These are phyloP conservation scores for Kodamaea sp. DNA, from an alignment of 1,139 yeast genomes.

Conservation along the genomic window DNA sequence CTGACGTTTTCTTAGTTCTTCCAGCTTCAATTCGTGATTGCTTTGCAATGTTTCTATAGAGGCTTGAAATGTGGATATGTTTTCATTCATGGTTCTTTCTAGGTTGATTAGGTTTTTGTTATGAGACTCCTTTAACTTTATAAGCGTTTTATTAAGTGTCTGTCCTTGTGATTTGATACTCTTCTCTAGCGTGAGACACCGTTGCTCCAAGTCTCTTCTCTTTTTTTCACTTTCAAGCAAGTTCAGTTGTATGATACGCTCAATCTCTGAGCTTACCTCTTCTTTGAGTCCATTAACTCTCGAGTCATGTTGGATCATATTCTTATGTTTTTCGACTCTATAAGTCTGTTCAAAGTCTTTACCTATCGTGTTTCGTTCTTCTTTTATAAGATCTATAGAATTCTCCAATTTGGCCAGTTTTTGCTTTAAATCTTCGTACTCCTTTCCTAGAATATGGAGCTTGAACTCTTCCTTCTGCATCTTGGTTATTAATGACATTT, in stretches of 20 bases:
- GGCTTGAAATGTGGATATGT: conserved; percentile 15
- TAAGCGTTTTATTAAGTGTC: conserved; percentile 25
- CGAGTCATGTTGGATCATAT: conserved; percentile 14
- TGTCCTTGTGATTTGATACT: conserved; percentile 17
- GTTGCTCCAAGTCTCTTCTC: conserved; percentile 17
- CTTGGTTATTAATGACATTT: conserved; percentile 16
- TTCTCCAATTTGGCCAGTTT: conserved; percentile 15
- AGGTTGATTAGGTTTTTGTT: conserved; percentile 20
- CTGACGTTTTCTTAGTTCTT: conserved; percentile 5
- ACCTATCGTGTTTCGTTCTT: conserved; percentile 18
- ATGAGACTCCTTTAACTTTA: conserved; percentile 30
- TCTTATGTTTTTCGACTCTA: conserved; percentile 12
- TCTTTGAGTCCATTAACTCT: conserved; percentile 38
- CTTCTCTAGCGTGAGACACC: conserved; percentile 16
- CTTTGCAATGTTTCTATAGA: conserved; percentile 17
- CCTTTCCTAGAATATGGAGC: conserved; percentile 15
- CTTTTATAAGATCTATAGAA: conserved; percentile 15
- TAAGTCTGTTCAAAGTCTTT: conserved; percentile 31
- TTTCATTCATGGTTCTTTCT: conserved; percentile 24
- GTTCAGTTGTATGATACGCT: conserved; percentile 32
- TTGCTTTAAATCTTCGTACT: conserved; percentile 11
- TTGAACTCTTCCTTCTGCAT: conserved; percentile 18
- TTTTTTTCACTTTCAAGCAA: conserved; percentile 27
- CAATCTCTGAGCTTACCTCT: conserved; percentile 34
- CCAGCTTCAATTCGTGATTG: conserved; percentile 7